Percentiles rank a stretch among this genome's conserved stretches.
Conservation (phyloP, 2,329 filamentous ascomycete species). For the Xylariales sp. region DNA sequence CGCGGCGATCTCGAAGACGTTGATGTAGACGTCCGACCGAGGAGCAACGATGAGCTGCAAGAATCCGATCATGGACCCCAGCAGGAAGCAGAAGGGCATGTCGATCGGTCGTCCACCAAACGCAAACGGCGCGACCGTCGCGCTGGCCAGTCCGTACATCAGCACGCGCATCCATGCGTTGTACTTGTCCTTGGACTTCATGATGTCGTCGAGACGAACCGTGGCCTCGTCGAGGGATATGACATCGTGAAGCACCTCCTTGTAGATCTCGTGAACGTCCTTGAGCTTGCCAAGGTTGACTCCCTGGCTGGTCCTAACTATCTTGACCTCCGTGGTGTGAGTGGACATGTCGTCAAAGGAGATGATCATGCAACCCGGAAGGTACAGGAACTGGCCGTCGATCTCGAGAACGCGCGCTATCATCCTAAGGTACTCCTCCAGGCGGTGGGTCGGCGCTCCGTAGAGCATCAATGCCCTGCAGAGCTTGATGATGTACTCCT, state of each 20-base stretch:
- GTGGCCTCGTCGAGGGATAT: conserved; percentile 56
- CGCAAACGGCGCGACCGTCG: conserved; percentile 73
- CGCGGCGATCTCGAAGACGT: conserved; percentile 49
- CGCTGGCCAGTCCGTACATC: conserved; percentile 72
- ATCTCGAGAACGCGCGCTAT: conserved; percentile 85
- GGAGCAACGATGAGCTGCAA: conserved; percentile 73
- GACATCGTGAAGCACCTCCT: conserved; percentile 59
- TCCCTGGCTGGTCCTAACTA: conserved; percentile 54
- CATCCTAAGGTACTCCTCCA: conserved; percentile 91
- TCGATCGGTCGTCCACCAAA: conserved; percentile 76
- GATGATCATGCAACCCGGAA: conserved; percentile 91
- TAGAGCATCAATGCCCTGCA: conserved; percentile 86
- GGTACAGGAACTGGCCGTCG: conserved; percentile 83
- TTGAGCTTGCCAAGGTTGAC: conserved; percentile 59
- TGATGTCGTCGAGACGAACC: conserved; percentile 47
- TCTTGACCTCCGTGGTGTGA: conserved; percentile 63
- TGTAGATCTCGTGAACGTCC: conserved; percentile 59
- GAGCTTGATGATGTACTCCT: conserved; percentile 78
- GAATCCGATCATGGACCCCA: conserved; percentile 70
- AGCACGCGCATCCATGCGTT: conserved; percentile 53
- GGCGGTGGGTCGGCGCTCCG: conserved; percentile 82
- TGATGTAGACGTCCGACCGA: conserved; percentile 64
- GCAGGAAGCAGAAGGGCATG: conserved; percentile 69
- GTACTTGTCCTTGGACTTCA: conserved; percentile 39
- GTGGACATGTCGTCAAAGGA: conserved; percentile 73